Base-by-base conservation (phyloP, 768 basidiomycete genomes). In the Pleurotus pulmonarius region DNA sequence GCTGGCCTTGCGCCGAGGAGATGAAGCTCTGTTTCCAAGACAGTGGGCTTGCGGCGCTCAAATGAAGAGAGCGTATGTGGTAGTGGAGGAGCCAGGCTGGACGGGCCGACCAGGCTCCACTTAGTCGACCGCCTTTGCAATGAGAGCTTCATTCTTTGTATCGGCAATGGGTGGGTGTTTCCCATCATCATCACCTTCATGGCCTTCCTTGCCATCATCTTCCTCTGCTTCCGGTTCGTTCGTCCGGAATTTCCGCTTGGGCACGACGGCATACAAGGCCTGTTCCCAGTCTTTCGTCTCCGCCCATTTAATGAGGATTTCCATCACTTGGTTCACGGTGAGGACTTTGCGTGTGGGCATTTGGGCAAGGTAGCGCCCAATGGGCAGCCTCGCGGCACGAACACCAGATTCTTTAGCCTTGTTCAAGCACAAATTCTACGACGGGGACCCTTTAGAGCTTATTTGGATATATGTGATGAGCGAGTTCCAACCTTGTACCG, bases 271-370 rank as follows among this genome's bases (percentile, higher is more conserved):
- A 65, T 90, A 83, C 52, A 99, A 81, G 0, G 97, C 92, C 56
- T 83, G 70, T 65, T 90, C 85, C 97, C 97, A 99, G 63, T 88
- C 80, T 59, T 82, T 79, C 12, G 81, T 85, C 65, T 92, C 90
- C n/a, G 88, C 81, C 90, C 93, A 98, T 62, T 87, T 84, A 16
- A 94, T 70, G 56, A 99, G 76, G 61, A 98, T 97, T 69, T 96
- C 93, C 66, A 95, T 91, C 24, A 90, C 88, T 73, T 98, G 97
- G 70, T 99, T 98, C 54, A 99, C 94, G 1, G 97, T 99, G 60
- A 99, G 77, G 29, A 99, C 94, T 65, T 98, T 98, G 59, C 97
- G 86, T 8, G 95, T 94, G 29, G 87, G 81, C 56, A 99, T 76
- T 47, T 88, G 81, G 44, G 87, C 79, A 37, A 98, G 75, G 68